Evolutionary conservation across 2,329 filamentous ascomycete species (phyloP).

Genomic region (Neospermospora avenae): DNA sequence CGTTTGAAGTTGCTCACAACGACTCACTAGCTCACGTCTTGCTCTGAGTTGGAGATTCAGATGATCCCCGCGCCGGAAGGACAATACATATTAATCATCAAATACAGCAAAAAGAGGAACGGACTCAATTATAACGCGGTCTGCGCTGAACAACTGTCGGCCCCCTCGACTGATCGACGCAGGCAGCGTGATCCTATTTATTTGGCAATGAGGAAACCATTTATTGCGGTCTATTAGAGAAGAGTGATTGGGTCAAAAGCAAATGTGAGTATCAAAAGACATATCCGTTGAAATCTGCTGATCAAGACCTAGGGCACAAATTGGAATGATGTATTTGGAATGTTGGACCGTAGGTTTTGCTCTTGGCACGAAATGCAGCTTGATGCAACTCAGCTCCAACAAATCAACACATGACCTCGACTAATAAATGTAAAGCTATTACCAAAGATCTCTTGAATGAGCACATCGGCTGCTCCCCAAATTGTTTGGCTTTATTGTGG

Average conservation of each 20-base stretch:
- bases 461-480: constrained; percentile 8
- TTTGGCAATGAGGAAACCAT: neutral
- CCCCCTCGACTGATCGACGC: neutral
- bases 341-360: neutral
- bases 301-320: neutral
- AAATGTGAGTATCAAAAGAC: neutral
- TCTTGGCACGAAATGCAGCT: neutral
- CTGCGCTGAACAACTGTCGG: neutral
- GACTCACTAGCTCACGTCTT: neutral
- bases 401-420: neutral
- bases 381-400: neutral
- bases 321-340: neutral
- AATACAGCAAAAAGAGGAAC: neutral
- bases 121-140: neutral
- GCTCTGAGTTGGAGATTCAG: neutral
- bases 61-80: neutral
- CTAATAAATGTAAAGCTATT: neutral
- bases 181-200: neutral
- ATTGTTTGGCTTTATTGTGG: neutral
- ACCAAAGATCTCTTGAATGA: neutral
- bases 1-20: neutral
- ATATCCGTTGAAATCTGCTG: neutral
- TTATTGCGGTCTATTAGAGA: neutral
- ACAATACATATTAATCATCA: neutral
- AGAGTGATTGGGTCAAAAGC: neutral